Conservation (phyloP, 106 monocot species). For the Allium sativum region DNA sequence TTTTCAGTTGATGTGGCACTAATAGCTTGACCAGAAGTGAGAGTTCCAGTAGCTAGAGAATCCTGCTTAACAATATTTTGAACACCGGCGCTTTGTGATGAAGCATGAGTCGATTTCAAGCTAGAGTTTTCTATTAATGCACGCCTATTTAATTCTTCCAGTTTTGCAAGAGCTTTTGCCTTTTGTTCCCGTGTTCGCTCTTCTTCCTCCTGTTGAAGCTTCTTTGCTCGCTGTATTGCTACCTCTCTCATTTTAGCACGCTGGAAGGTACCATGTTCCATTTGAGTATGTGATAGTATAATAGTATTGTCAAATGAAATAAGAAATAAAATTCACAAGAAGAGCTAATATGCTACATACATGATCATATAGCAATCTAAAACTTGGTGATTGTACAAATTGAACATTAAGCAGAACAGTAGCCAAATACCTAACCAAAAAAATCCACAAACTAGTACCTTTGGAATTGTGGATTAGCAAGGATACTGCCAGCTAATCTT, state of each 20-base stretch:
- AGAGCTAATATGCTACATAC: too few species aligned
- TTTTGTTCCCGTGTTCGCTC: conserved; percentile 72
- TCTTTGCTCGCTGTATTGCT: conserved; percentile 57
- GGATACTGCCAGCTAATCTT: too few species aligned
- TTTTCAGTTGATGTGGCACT: not conserved
- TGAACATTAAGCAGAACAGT: too few species aligned
- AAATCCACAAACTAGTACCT: too few species aligned
- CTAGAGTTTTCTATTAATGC: conserved; percentile 25
- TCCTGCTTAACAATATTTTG: conserved; percentile 5
- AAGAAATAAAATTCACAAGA: not conserved
- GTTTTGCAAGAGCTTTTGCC: conserved; percentile 90
- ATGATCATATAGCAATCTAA: too few species aligned
- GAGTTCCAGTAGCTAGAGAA: not conserved
- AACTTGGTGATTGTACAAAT: too few species aligned
- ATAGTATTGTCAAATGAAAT: not conserved
- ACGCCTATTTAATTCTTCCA: conserved; percentile 75
- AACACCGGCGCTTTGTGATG: conserved; percentile 5
- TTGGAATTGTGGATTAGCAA: too few species aligned
- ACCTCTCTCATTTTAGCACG: conserved; percentile 67
- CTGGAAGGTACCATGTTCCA: conserved; percentile 12
- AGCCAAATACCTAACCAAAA: too few species aligned
- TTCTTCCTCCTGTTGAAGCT: conserved; percentile 71
- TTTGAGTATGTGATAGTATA: too few species aligned
- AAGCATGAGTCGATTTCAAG: conserved; percentile 5
- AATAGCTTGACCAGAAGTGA: not conserved